Evolutionary conservation across 345 rosid genomes (phyloP), one percentile per base, ranked within the genome.

Genomic region (Brassica nigra): DNA sequence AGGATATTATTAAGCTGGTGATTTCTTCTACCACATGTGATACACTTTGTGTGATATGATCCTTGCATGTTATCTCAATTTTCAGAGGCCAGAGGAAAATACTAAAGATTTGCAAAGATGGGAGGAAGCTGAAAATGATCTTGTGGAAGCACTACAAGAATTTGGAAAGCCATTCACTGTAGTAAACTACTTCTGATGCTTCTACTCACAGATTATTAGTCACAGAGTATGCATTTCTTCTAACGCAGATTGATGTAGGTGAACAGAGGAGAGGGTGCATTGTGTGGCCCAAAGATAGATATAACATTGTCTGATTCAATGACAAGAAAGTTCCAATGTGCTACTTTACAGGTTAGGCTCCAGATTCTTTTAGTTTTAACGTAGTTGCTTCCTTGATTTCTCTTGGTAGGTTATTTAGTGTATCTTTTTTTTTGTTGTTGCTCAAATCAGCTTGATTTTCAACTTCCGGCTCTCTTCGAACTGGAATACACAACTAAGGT

Each of bases 281-380:
- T 93, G 75, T 95, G 93, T 83, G 99, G 99, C 68, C 99, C 99
- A 7, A 95, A 95, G 85, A 95, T 95, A 80, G 99, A 95, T 78
- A 95, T 93, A 66, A 93, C 97, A 68, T 97, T 95, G 44, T 95
- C 97, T 73, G 98, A 93, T 86, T 97, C 97, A 44, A 77, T 91
- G 85, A 93, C 90, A 29, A 88, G 99, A 81, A 95, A 89, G 82
- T 89, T 90, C 76, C 99, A 95, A 80, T 95, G 99, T 79, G 98
- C 98, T 39, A 95, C 94, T 33, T 78, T 95, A 64, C 99, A 95
- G 97, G 99, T 93, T 85, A 65, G 9, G 57, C 57, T 36, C 63
- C 15, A 39, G 11, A 39, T 39, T 2, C 12, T 39, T 39, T 39
- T 1, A 39, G 47, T 78, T 36, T 29, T 58, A 64, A 73, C 79